Percentiles rank a stretch among this genome's conserved stretches.
Conservation (phyloP, 2,329 filamentous ascomycete species). For the Trichoderma arundinaceum region DNA sequence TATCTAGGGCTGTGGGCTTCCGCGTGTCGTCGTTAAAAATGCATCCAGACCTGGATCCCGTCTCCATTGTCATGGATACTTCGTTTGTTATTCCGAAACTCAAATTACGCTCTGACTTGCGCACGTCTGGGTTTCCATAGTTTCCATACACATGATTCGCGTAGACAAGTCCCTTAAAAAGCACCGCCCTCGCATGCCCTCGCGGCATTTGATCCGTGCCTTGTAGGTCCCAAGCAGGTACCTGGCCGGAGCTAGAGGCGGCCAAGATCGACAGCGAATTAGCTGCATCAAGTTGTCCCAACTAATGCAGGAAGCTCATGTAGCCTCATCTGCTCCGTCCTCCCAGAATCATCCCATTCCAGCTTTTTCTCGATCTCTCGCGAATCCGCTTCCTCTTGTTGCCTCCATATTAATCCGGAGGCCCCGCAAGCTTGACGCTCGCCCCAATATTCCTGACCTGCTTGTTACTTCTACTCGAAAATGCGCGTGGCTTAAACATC, state of each 20-base stretch:
- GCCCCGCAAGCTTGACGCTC: background rate
- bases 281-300: slow-evolving; percentile 5
- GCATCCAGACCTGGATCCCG: slow-evolving; percentile 6
- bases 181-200: background rate
- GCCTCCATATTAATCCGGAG: background rate
- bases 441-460: background rate
- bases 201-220: background rate
- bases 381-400: background rate
- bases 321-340: slow-evolving; percentile 9
- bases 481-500: background rate
- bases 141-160: background rate
- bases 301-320: slow-evolving; percentile 15
- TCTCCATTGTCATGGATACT: background rate
- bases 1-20: background rate
- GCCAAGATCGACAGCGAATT: slow-evolving; percentile 11
- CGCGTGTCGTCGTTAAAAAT: background rate
- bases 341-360: slow-evolving; percentile 1
- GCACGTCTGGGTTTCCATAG: background rate
- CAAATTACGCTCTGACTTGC: background rate
- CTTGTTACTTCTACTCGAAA: background rate
- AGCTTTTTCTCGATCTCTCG: background rate
- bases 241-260: background rate
- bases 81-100: background rate
- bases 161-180: background rate
- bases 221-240: background rate